Evolutionary conservation across 352 stramenopile species (phyloP).

Genomic region (Globisporangium uncinulatum): DNA sequence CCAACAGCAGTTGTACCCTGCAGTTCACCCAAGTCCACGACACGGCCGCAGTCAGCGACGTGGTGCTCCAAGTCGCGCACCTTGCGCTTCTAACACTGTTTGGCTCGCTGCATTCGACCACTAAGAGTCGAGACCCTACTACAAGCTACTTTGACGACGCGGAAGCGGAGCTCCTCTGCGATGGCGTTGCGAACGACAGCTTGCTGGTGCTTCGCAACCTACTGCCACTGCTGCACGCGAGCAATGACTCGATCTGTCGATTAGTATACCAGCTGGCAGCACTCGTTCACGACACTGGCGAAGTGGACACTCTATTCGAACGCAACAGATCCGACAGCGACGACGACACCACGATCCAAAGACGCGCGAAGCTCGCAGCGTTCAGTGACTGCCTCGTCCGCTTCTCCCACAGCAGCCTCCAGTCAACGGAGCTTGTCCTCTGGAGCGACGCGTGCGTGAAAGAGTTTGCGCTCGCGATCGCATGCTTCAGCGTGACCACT

Average conservation of each 20-base stretch:
- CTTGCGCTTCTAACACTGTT: slow-evolving; percentile 25
- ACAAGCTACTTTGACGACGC: slow-evolving; percentile 8
- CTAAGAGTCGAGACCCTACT: neutral
- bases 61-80: slow-evolving; percentile 26
- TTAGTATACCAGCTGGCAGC: slow-evolving; percentile 10
- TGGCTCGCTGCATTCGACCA: neutral
- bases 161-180: slow-evolving; percentile 17
- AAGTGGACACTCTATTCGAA: neutral
- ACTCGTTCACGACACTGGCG: neutral
- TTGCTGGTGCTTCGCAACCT: slow-evolving; percentile 45
- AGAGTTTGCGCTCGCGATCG: slow-evolving; percentile 41
- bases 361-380: neutral
- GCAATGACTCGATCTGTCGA: slow-evolving; percentile 11
- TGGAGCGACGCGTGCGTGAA: slow-evolving; percentile 62
- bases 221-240: slow-evolving; percentile 25
- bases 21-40: neutral
- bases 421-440: slow-evolving; percentile 18
- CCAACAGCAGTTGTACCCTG: slow-evolving; percentile 26
- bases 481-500: slow-evolving; percentile 9
- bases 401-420: slow-evolving; percentile 16
- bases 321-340: too few relatives aligned
- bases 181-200: slow-evolving; percentile 29
- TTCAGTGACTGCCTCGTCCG: slow-evolving; percentile 13
- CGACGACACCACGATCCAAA: neutral
- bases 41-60: slow-evolving; percentile 2